A percentile compares a stretch with the other conserved stretches of the same genome.
Conservation (phyloP, 257 asterid genomes). For the Paulownia fortunei region DNA sequence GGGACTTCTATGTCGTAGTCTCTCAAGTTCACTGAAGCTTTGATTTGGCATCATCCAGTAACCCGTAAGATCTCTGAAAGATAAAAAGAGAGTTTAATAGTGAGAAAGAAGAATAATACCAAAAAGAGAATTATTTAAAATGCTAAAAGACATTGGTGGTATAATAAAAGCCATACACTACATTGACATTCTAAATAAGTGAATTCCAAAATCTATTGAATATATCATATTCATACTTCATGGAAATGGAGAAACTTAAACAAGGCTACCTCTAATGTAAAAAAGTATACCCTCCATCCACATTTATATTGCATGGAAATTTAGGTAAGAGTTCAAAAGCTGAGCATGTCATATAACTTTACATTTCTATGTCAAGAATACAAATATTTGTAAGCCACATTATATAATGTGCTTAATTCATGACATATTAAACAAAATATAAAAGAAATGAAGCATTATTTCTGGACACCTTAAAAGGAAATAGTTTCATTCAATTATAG, state of each 20-base stretch:
- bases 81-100: not conserved
- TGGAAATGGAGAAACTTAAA: not conserved
- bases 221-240: not conserved
- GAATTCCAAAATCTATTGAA: not conserved
- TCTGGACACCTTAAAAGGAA: not conserved
- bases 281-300: not conserved
- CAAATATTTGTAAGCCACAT: too few species aligned
- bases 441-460: not conserved
- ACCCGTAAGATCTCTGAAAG: slow-evolving; percentile 71
- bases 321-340: not conserved
- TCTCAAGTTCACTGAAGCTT: slow-evolving; percentile 79
- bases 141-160: not conserved
- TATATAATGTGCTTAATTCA: too few species aligned
- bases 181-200: not conserved
- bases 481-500: not conserved
- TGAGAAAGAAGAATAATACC: not conserved
- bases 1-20: slow-evolving; percentile 92
- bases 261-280: not conserved
- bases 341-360: not conserved
- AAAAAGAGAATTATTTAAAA: not conserved
- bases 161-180: not conserved
- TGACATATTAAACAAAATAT: not conserved
- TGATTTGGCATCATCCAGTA: slow-evolving; percentile 82
- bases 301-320: not conserved
- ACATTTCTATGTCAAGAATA: not conserved